Conservation (phyloP, 306 rosid species). For the Potentilla sterilis region DNA sequence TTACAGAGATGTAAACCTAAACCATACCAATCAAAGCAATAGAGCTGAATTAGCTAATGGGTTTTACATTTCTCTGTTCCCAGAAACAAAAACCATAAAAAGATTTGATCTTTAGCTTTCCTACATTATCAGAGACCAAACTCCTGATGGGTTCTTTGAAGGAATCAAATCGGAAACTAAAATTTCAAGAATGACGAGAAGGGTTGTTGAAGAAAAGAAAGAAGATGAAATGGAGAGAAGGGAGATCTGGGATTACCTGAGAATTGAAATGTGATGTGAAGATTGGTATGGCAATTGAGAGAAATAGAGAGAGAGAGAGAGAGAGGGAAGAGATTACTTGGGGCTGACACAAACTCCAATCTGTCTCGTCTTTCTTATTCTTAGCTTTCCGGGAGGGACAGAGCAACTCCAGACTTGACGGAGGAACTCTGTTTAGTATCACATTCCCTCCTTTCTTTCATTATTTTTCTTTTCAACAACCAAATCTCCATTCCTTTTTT, state of each 20-base stretch:
- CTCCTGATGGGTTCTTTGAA: neutral
- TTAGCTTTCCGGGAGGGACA: constrained; percentile 21
- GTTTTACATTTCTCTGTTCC: neutral
- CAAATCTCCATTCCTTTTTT: neutral
- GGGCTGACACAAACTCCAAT: constrained; percentile 11
- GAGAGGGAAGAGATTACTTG: constrained; percentile 16
- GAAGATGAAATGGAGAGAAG: neutral
- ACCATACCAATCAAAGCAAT: neutral
- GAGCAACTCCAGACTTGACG: constrained; percentile 10
- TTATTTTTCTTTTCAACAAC: neutral
- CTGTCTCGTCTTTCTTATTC: constrained; percentile 15
- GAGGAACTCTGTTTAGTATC: constrained; percentile 2
- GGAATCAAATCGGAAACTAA: neutral
- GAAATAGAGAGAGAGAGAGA: neutral
- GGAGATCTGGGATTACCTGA: constrained; percentile 20
- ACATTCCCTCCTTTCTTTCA: neutral
- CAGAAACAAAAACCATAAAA: neutral
- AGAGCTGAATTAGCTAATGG: neutral
- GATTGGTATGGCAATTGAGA: constrained; percentile 12
- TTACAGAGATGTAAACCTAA: neutral
- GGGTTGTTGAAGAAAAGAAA: neutral
- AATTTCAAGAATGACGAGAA: neutral
- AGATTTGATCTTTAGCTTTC: neutral
- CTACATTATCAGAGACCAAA: constrained; percentile 16
- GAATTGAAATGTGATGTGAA: constrained; percentile 8